Conservation (phyloP, 139 green algal species). For the Cymbomonas tetramitiformis region DNA sequence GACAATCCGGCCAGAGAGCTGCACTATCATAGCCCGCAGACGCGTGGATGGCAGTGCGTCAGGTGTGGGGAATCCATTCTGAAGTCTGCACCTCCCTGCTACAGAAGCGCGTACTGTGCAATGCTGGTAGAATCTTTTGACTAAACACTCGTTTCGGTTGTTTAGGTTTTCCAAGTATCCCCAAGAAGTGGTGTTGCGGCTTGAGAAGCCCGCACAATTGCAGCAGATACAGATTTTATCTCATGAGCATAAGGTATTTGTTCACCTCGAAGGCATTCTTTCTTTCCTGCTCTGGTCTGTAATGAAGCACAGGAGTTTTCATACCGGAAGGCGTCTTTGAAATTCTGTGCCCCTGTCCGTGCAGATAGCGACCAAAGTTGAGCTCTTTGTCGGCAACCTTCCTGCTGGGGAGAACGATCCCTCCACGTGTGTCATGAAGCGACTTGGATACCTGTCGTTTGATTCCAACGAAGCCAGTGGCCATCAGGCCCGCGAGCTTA, state of each 20-base stretch:
- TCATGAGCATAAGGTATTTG: slow-evolving; percentile 92
- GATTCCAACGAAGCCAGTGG: slow-evolving; percentile 70
- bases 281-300: too few species aligned
- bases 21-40: slow-evolving; percentile 54
- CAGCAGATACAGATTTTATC: slow-evolving; percentile 78
- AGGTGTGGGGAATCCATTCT: too few species aligned
- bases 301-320: too few species aligned
- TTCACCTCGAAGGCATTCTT: too few species aligned
- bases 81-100: slow-evolving; percentile 20
- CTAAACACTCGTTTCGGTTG: too few species aligned
- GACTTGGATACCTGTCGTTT: slow-evolving; percentile 73
- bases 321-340: too few species aligned
- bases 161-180: slow-evolving; percentile 66
- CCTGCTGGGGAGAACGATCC: slow-evolving; percentile 2
- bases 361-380: slow-evolving; percentile 64
- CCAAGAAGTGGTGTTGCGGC: slow-evolving; percentile 53
- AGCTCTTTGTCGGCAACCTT: slow-evolving; percentile 52
- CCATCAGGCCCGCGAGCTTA: slow-evolving; percentile 74
- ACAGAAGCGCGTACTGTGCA: too few species aligned
- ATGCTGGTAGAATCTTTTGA: too few species aligned
- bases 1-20: slow-evolving; percentile 64
- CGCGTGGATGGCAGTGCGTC: slow-evolving; percentile 61
- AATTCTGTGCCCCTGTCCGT: too few species aligned
- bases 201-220: slow-evolving; percentile 50
- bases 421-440: slow-evolving; percentile 34